Conservation (phyloP, 1,139 yeast genomes). For the Debaryomycetaceae sp. region DNA sequence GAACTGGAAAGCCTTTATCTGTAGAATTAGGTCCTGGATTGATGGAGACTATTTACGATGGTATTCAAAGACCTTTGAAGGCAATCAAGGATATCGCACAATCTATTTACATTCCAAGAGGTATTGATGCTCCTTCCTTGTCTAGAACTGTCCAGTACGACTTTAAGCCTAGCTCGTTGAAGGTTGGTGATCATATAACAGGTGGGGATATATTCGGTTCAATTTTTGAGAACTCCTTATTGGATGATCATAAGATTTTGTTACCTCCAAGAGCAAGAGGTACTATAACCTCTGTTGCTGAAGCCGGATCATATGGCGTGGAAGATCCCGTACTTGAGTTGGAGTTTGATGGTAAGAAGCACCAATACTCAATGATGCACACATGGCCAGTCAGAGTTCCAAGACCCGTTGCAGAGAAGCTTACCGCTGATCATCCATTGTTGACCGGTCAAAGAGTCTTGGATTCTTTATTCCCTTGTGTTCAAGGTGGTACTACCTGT, state of each 20-base stretch:
- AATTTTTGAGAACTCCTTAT: slow-evolving; percentile 86
- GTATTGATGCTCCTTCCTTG: slow-evolving; percentile 93
- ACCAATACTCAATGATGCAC: slow-evolving; percentile 89
- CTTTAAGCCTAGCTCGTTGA: slow-evolving; percentile 73
- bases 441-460: slow-evolving; percentile 98
- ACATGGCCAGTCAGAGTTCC: slow-evolving; percentile 99
- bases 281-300: slow-evolving; percentile 86
- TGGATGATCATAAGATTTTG: slow-evolving; percentile 88
- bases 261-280: slow-evolving; percentile 99
- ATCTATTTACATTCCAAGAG: slow-evolving; percentile 96
- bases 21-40: slow-evolving; percentile 99
- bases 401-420: slow-evolving; percentile 93
- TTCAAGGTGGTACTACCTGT: slow-evolving; percentile 99
- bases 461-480: slow-evolving; percentile 97
- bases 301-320: slow-evolving; percentile 84
- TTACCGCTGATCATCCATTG: slow-evolving; percentile 90
- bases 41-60: slow-evolving; percentile 98
- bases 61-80: slow-evolving; percentile 97
- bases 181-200: slow-evolving; percentile 94
- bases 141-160: slow-evolving; percentile 80
- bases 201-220: slow-evolving; percentile 98
- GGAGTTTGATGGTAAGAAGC: slow-evolving; percentile 86
- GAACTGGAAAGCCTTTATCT: slow-evolving; percentile 97
- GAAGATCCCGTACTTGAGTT: slow-evolving; percentile 89
- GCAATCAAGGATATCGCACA: slow-evolving; percentile 83